Base-by-base conservation (phyloP, 331 rosid species). In the Telfairia occidentalis region DNA sequence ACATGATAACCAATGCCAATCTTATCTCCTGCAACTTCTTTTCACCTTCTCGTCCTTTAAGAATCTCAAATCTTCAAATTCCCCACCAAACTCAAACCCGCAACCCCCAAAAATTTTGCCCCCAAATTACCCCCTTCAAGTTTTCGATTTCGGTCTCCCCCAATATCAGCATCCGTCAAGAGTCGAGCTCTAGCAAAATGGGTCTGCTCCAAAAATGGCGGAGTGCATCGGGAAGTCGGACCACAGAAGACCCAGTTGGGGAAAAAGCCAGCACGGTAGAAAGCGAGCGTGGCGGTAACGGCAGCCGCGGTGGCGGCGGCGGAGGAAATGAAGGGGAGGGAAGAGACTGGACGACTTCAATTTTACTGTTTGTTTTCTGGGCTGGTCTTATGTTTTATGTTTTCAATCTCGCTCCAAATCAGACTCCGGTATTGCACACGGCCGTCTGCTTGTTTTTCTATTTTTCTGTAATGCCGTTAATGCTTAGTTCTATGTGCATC, bases 321-420 rank as follows among this genome's bases (percentile, higher is more conserved):
- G 84, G 76, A 29, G 83, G 71, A 46, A 81, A 81, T 72, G 92
- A 79, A 9, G 85, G 77, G 11, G 81, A 75, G 19, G 88, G 78
- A 78, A 76, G 89, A 73, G 86, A 90, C 81, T 92, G 97, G 97
- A 84, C 97, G 23, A 88, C 89, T 69, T 94, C 98, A 40, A 81
- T 88, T 80, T 79, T 94, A 81, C 84, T 94, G 32, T 85, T 83
- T 80, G 73, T 83, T 21, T 78, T 94, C 57, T 94, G 98, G 98
- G 89, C 82, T 54, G 96, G 76, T 2, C 89, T 94, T 32, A n/a
- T 94, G 79, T 94, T 78, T 76, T 94, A 94, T 67, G 90, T 86
- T 63, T 86, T 80, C 83, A 78, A 77, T 80, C 91, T 94, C 76
- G 3, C 97, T n/a, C 98, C 98, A 15, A 83, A 94, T 78, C 97